Evolutionary conservation across 805 yeast species (phyloP).

Genomic region (Starmerella ratchasimensis): DNA sequence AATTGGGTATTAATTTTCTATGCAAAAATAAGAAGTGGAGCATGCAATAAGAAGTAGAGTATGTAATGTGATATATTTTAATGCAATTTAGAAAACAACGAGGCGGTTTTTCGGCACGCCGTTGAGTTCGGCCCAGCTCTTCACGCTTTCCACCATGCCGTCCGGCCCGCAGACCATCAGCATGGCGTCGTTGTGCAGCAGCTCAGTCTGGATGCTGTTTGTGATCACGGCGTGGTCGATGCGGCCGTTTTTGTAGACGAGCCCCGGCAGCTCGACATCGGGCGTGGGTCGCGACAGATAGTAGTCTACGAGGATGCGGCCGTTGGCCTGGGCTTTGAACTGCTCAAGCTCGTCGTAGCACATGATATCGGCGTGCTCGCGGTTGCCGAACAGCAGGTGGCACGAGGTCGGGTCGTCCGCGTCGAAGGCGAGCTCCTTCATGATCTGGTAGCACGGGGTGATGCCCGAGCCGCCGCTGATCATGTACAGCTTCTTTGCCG

Average conservation of each 20-base stretch:
- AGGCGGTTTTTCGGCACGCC: constrained; percentile 3
- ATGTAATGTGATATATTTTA: no score
- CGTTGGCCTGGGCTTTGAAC: constrained; percentile 28
- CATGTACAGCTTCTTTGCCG: constrained; percentile 31
- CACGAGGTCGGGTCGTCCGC: constrained; percentile 36
- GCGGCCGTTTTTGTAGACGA: constrained; percentile 7
- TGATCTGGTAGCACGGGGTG: constrained; percentile 42
- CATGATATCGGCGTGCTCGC: constrained; percentile 33
- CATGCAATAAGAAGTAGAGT: no score
- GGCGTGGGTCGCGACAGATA: constrained; percentile 16
- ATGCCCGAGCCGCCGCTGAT: constrained; percentile 46
- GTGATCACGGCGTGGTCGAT: constrained; percentile 6
- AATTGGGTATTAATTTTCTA: no score
- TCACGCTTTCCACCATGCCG: constrained; percentile 12
- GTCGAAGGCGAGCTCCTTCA: constrained; percentile 34
- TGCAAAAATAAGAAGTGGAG: no score
- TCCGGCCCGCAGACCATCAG: constrained; percentile 15
- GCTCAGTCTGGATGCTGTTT: background rate
- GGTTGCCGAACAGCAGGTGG: constrained; percentile 34
- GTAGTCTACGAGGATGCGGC: constrained; percentile 31
- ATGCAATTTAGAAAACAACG: constrained; percentile 10
- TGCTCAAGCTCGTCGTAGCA: constrained; percentile 35
- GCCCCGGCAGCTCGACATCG: constrained; percentile 1
- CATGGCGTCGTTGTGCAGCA: constrained; percentile 1
- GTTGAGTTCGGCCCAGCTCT: constrained; percentile 5